Evolutionary conservation across 306 rosid genomes (phyloP).

Genomic region (Dryas octopetala): DNA sequence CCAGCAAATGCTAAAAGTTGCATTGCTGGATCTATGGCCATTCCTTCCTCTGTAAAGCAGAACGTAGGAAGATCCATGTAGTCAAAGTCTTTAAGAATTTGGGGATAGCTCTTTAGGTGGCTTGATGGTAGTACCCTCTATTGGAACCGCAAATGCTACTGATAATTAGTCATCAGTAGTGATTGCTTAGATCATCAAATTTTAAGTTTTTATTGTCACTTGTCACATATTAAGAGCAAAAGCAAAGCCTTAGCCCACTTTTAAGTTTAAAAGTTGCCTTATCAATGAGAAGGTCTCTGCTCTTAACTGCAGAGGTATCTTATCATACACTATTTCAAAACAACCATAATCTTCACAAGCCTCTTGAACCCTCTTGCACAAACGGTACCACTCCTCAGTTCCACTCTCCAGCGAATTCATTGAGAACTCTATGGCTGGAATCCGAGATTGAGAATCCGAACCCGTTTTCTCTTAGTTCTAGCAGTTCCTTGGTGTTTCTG

Average conservation of each 20-base stretch:
- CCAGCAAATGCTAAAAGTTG: slow-evolving; percentile 9
- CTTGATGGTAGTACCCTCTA: slow-evolving; percentile 13
- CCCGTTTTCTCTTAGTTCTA: neutral
- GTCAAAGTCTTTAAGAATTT: neutral
- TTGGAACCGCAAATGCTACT: slow-evolving; percentile 9
- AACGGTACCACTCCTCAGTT: slow-evolving; percentile 26
- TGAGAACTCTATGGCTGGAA: neutral
- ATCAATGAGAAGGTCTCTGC: slow-evolving; percentile 4
- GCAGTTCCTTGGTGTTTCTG: neutral
- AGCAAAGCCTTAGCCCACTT: too few relatives aligned
- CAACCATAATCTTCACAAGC: slow-evolving; percentile 42
- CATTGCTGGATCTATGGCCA: neutral
- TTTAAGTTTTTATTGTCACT: too few relatives aligned
- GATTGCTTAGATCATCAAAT: too few relatives aligned
- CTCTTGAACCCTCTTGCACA: slow-evolving; percentile 48
- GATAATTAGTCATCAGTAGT: too few relatives aligned
- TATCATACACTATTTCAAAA: neutral
- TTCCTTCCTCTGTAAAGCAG: neutral
- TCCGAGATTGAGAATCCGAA: neutral
- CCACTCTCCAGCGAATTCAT: slow-evolving; percentile 17
- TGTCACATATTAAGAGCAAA: too few relatives aligned
- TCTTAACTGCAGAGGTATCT: slow-evolving; percentile 10
- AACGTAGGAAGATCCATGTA: neutral
- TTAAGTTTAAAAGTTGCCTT: neutral
- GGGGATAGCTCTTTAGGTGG: slow-evolving; percentile 13